A percentile compares a stretch with the other conserved stretches of the same genome.
Evolutionary conservation across 1,284 basidiomycete genomes (phyloP).

Genomic region (Boletellus deceptivus): DNA sequence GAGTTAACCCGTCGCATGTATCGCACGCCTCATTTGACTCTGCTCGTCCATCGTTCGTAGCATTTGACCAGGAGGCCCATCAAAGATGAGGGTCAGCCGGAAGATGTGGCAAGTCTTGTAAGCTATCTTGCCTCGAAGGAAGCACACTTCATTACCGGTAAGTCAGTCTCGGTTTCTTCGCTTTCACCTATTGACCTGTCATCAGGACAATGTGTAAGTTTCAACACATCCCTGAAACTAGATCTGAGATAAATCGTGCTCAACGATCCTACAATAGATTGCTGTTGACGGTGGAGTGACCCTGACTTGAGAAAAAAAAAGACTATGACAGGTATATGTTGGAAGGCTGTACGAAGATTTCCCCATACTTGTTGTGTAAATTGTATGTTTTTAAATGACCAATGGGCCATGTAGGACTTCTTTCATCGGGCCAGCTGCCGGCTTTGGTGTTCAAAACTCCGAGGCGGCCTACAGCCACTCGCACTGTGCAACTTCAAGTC

Average conservation of each 20-base stretch:
- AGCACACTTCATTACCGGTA: constrained; percentile 27
- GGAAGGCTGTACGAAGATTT: background rate
- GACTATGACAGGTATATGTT: no score
- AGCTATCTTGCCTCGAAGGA: constrained; percentile 28
- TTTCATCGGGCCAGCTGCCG: no score
- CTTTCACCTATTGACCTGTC: background rate
- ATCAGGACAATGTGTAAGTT: constrained; percentile 26
- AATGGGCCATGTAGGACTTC: no score
- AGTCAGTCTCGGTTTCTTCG: background rate
- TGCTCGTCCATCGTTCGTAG: background rate
- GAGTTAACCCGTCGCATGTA: background rate
- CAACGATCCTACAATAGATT: constrained; percentile 11
- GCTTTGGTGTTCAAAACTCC: no score
- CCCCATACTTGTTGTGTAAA: background rate
- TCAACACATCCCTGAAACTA: background rate
- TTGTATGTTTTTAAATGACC: no score
- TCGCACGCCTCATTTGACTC: background rate
- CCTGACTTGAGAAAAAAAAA: constrained; percentile 11
- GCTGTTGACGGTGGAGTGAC: constrained; percentile 17
- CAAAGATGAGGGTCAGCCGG: constrained; percentile 14
- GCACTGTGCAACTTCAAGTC: no score
- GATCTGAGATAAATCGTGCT: background rate
- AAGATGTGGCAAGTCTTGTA: constrained; percentile 27
- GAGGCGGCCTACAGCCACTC: no score
- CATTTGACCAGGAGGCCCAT: background rate